Conservation (phyloP, 495 filamentous ascomycete species). For the Penicillium bialowiezense region DNA sequence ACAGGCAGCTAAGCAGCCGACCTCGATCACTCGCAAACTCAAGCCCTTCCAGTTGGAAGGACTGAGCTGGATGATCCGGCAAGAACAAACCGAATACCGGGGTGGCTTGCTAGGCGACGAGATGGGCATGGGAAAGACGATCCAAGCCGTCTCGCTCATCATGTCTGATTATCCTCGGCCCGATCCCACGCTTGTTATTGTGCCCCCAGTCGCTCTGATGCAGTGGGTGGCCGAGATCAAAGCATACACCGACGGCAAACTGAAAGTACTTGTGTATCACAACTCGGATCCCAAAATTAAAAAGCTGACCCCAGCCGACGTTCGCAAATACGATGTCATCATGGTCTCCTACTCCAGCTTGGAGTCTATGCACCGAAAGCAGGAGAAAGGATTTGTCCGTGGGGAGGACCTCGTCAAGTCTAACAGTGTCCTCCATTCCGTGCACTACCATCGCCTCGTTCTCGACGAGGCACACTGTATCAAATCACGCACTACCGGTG, state of each 20-base stretch:
- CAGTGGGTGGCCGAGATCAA: conserved; percentile 95
- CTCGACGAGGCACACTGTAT: conserved; percentile 97
- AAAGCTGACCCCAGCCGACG: conserved; percentile 63
- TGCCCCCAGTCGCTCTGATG: conserved; percentile 93
- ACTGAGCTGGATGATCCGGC: conserved; percentile 85
- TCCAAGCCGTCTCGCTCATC: conserved; percentile 92
- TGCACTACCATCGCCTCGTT: conserved; percentile 85
- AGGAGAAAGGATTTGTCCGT: conserved; percentile 85
- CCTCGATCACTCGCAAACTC: conserved; percentile 71
- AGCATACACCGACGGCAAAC: conserved; percentile 82
- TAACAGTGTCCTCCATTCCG: conserved; percentile 81
- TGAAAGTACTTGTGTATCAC: conserved; percentile 87
- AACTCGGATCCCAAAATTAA: conserved; percentile 82
- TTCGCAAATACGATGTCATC: conserved; percentile 84
- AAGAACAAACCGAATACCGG: conserved; percentile 80
- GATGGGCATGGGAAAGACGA: conserved; percentile 98
- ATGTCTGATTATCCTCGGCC: conserved; percentile 93
- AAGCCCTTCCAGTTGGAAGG: conserved; percentile 94
- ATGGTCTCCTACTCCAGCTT: conserved; percentile 95
- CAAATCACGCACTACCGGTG: conserved; percentile 82
- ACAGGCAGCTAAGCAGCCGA: conserved; percentile 69
- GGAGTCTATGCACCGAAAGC: conserved; percentile 87
- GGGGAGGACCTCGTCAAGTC: conserved; percentile 73
- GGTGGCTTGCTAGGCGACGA: conserved; percentile 92
- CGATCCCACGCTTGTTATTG: conserved; percentile 79